These are phyloP conservation scores for Hamamelis virginiana DNA, from an alignment of 164 flowering plant species.

Conservation along the genomic window DNA sequence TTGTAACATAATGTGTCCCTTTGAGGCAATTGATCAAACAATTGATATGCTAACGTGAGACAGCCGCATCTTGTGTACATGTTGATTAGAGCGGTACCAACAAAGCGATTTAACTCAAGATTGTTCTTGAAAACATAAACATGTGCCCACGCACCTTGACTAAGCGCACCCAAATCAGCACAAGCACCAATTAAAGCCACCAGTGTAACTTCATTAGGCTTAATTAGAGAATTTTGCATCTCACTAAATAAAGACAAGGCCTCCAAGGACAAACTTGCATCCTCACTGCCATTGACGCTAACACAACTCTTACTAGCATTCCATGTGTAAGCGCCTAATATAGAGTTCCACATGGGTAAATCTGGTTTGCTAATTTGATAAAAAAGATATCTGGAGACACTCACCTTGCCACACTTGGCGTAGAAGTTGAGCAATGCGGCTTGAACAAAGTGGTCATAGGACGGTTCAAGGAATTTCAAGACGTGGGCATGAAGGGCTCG, in stretches of 20 bases:
- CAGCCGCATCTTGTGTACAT: slow-evolving; percentile 59
- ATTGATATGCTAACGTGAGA: slow-evolving; percentile 33
- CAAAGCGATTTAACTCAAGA: slow-evolving; percentile 41
- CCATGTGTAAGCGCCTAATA: slow-evolving; percentile 45
- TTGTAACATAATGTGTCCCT: slow-evolving; percentile 56
- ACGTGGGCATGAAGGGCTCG: slow-evolving; percentile 53
- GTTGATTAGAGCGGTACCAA: slow-evolving; percentile 48
- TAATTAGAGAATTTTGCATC: slow-evolving; percentile 36
- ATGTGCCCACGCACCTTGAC: slow-evolving; percentile 67
- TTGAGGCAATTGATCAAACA: slow-evolving; percentile 47
- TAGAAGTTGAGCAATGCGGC: slow-evolving; percentile 49
- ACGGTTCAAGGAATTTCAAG: slow-evolving; percentile 46
- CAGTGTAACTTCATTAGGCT: slow-evolving; percentile 55
- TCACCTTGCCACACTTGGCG: slow-evolving; percentile 43
- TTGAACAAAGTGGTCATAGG: slow-evolving; percentile 46
- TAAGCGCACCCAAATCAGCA: slow-evolving; percentile 52
- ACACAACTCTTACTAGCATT: neutral
- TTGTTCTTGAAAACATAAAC: slow-evolving; percentile 36
- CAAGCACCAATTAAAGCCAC: slow-evolving; percentile 61
- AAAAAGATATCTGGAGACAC: slow-evolving; percentile 43
- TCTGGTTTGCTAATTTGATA: slow-evolving; percentile 47
- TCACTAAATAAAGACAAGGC: slow-evolving; percentile 42
- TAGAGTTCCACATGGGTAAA: slow-evolving; percentile 57
- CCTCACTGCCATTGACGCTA: slow-evolving; percentile 9
- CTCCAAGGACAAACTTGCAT: slow-evolving; percentile 34